phyloP scores from a whole-genome alignment of 1,284 basidiomycete species.

The Ustilago cynodontis region DNA sequence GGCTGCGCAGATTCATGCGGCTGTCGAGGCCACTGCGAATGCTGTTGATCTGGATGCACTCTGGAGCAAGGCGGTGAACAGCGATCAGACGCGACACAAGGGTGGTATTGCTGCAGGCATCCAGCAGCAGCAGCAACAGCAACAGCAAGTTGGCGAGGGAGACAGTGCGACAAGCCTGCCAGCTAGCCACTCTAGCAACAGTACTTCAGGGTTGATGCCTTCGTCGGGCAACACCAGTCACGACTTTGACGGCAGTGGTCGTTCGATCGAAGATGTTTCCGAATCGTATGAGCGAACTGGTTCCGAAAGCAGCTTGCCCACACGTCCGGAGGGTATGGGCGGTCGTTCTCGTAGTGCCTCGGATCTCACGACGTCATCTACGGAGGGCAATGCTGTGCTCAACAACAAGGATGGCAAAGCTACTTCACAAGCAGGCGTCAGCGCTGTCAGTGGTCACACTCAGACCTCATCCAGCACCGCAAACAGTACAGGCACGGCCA shows the following conservation, averaged over 20 bases:
- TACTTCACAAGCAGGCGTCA: neutral
- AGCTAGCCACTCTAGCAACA: constrained; percentile 29
- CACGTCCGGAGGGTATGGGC: constrained; percentile 18
- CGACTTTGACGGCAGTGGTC: constrained; percentile 25
- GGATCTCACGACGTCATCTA: constrained; percentile 43
- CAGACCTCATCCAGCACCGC: constrained; percentile 12
- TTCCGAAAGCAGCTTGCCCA: constrained; percentile 36
- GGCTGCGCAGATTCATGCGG: constrained; percentile 41
- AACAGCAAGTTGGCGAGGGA: constrained; percentile 9
- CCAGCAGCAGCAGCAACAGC: constrained; percentile 7
- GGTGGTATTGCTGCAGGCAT: constrained; percentile 8
- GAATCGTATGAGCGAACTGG: constrained; percentile 35
- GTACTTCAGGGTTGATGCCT: constrained; percentile 10
- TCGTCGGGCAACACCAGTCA: constrained; percentile 39
- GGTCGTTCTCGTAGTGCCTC: constrained; percentile 45
- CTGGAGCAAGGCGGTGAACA: constrained; percentile 61
- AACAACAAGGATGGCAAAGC: constrained; percentile 13
- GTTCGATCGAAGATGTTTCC: neutral
- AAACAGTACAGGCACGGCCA: constrained; percentile 1
- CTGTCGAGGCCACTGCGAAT: constrained; percentile 44
- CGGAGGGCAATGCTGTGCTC: constrained; percentile 13
- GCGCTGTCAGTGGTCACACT: constrained; percentile 10
- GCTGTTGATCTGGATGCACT: constrained; percentile 59
- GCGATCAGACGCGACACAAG: constrained; percentile 38
- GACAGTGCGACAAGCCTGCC: constrained; percentile 5